Evolutionary conservation across 2,329 filamentous ascomycete genomes (phyloP), one percentile per base, ranked within the genome.

Genomic region (Botrytis byssoidea): DNA sequence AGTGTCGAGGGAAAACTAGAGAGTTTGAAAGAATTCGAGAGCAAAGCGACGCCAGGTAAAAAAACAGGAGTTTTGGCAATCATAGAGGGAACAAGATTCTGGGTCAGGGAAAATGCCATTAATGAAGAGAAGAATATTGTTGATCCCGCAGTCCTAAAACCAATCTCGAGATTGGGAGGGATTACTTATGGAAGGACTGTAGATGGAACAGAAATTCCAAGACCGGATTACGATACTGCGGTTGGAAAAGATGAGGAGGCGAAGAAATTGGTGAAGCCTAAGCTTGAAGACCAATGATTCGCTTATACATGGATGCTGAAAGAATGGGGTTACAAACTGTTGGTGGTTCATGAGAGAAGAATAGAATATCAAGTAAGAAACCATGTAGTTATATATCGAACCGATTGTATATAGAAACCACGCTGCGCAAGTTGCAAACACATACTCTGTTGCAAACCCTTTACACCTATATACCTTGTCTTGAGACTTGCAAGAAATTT

Each of bases 21-120:
- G 75, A 90, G 90, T 85, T 85, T 82, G 83, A 90, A 84, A 79
- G 94, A 97, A 83, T 97, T 93, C 83, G 91, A 95, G 82, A 93
- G 91, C 81, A 86, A 87, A 70, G 86, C 86, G 0, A 89, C 84
- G 3, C 91, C 92, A 0, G 94, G 93, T 3, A 91, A 91, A 83
- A 94, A 90, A 85, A 91, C 91, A 1, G 90, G 91, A 1, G 91
- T 92, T 6, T 80, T 97, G 76, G 92, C 88, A 2, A 87, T 97
- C 48, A 85, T 98, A 20, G 94, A 98, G 83, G 95, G 94, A 0
- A 90, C 92, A 48, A 87, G 91, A 42, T 97, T 98, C 81, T 98
- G 95, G 94, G 94, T 91, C 2, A 85, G 95, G 71, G 93, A 97
- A 81, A 95, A 98, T 83, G 94, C 94, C 3, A 85, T 97, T 75